Conservation (phyloP, 805 yeast species). For the Candida vartiovaarae region DNA sequence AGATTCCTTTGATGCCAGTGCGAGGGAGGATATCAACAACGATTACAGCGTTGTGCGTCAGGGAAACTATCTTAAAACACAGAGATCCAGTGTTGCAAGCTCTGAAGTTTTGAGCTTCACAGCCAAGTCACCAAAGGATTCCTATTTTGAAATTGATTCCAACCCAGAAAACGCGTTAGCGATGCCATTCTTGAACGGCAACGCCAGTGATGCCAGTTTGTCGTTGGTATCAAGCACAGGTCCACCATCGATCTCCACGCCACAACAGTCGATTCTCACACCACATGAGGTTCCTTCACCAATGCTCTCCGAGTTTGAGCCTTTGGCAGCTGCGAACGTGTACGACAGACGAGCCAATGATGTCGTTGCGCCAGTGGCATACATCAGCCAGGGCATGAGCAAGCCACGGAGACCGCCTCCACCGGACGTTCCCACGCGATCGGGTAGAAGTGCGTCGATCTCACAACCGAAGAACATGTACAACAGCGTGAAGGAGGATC, state of each 20-base stretch:
- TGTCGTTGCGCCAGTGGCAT: slow-evolving; percentile 26
- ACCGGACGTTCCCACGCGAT: slow-evolving; percentile 28
- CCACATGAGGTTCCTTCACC: slow-evolving; percentile 3
- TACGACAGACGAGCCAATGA: slow-evolving; percentile 34
- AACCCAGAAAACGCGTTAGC: slow-evolving; percentile 5
- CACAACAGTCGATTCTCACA: slow-evolving; percentile 3
- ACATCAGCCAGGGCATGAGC: slow-evolving; percentile 12
- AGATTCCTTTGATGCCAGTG: slow-evolving; percentile 9
- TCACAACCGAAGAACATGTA: slow-evolving; percentile 12
- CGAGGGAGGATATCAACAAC: slow-evolving; percentile 4
- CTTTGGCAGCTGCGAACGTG: slow-evolving; percentile 1
- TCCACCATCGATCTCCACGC: slow-evolving; percentile 1
- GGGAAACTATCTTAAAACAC: neutral
- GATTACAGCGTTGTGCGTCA: slow-evolving; percentile 16
- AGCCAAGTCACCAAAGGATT: slow-evolving; percentile 28
- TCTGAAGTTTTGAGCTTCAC: slow-evolving; percentile 27
- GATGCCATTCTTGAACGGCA: neutral
- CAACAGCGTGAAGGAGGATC: slow-evolving; percentile 14
- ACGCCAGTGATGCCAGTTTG: slow-evolving; percentile 5
- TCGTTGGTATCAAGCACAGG: neutral
- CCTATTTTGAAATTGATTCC: slow-evolving; percentile 21
- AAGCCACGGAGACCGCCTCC: slow-evolving; percentile 27
- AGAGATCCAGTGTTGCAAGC: slow-evolving; percentile 9
- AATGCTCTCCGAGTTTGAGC: neutral
- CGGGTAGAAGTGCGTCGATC: slow-evolving; percentile 30